Evolutionary conservation across 2,329 filamentous ascomycete species (phyloP), one percentile per base, ranked within the genome.

Genomic region (Colletotrichum caudatum): DNA sequence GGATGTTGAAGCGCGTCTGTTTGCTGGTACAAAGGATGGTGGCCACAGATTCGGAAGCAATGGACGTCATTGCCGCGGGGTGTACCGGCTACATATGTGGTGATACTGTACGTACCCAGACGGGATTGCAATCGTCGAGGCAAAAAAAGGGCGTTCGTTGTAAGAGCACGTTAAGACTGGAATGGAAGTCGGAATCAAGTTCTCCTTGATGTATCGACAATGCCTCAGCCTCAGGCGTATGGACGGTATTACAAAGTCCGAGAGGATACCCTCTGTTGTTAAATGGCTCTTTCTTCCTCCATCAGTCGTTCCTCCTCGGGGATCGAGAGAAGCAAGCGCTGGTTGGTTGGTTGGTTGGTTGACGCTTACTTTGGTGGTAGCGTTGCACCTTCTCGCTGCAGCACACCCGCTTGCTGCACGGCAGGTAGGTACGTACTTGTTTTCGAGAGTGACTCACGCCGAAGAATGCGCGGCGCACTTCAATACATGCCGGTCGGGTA

Each of bases 1-100:
- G 87, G 73, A 84, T 89, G 77, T 91, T 88, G 73, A 92, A 92
- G 14, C 90, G 86, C 2, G 90, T 92, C 77, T 92, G 90, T 76
- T 91, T 92, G 78, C 89, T 90, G 26, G 88, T 90, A 74, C 89
- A 90, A 60, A 91, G 81, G 69, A 92, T 87, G 3, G 85, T 85
- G 18, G 86, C 81, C 41, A 84, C 85, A 6, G 85, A 85, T 74
- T 88, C 85, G 14, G 85, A 81, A 65, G 81, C 81, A 76, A 85
- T 86, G 18, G 84, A 86, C 57, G 84, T 84, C 84, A 86, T 86
- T 16, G 63, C 51, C 44, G 26, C 23, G 33, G 39, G 11, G 14
- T 1, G 37, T 44, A 23, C 29, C 39, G 16, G n/a, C 23, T 8
- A 23, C 23, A 26, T 23, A 5, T 20, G 44, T n/a, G n/a, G n/a